Base-by-base conservation (phyloP, 495 filamentous ascomycete genomes). In the Aspergillus ostianus region DNA sequence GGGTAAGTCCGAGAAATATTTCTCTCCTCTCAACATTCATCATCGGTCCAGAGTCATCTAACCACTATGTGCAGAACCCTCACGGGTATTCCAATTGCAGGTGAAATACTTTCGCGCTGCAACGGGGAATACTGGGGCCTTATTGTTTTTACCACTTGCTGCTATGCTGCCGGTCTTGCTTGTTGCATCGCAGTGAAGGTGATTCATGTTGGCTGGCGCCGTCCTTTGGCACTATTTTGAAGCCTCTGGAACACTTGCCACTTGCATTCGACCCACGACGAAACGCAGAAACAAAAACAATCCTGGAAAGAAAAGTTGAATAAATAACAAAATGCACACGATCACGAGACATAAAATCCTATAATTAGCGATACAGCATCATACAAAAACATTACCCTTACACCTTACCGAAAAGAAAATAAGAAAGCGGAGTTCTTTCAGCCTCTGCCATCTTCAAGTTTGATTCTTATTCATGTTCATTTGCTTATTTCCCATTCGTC, bases 81-180 rank as follows among this genome's bases (percentile, higher is more conserved):
- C 36, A 94, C 88, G 20, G 92, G 91, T 21, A 85, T 96, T 21
- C 93, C 93, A 0, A 96, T 97, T 62, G 93, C 89, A 0, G 93
- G 93, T 17, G 81, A 87, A 41, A 82, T 93, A 36, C 62, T 91
- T 36, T 73, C 79, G 18, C 67, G 77, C 51, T 76, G 80, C 70
- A 66, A 76, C 59, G 82, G 85, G 7, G 74, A 82, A 57, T 85
- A 84, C 58, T 83, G 79, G 74, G 86, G 84, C 3, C 70, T 91
- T 20, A 90, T 91, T 59, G 66, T 84, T 6, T 93, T 90, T 64
- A 85, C 88, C 0, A 84, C 82, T 0, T 68, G 82, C 3, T 82
- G 84, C 55, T 93, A 92, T 65, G 76, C 78, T 7, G 70, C 80
- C 23, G 84, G 84, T 6, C 69, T 89, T 32, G 72, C 67, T n/a